A percentile compares a stretch with the other conserved stretches of the same genome.
Evolutionary conservation across 2,329 filamentous ascomycete species (phyloP).

Genomic region (Stagonosporopsis chrysanthemi): DNA sequence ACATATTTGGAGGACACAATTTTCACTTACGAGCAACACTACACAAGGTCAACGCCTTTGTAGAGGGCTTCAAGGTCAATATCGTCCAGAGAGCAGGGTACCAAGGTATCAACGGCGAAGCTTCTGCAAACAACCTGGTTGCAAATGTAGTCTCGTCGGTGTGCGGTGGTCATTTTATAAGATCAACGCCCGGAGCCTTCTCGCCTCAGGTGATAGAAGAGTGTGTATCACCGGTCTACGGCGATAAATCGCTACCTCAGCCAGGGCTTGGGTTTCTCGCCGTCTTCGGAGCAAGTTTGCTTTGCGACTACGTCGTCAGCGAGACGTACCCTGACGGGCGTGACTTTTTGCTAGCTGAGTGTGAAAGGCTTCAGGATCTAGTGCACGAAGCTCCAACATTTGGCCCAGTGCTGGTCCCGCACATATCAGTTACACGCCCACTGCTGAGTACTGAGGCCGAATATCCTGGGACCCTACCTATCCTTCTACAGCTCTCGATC

Average conservation of each 20-base stretch:
- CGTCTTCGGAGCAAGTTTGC: slow-evolving; percentile 4
- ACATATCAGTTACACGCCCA: background rate
- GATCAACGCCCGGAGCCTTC: background rate
- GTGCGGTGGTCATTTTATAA: background rate
- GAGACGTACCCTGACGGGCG: slow-evolving; percentile 1
- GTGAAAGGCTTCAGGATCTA: background rate
- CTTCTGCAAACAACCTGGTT: slow-evolving; percentile 1
- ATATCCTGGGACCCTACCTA: background rate
- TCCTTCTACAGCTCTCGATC: background rate
- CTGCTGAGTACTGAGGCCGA: no score
- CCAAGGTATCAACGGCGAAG: background rate
- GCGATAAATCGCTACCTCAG: background rate
- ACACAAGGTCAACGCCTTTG: background rate
- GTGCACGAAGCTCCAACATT: background rate
- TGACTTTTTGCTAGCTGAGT: background rate
- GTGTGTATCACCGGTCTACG: slow-evolving; percentile 4
- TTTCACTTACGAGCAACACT: background rate
- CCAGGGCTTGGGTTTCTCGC: background rate
- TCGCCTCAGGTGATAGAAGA: background rate
- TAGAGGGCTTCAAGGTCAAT: background rate
- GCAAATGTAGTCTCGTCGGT: slow-evolving; percentile 4
- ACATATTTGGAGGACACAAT: background rate
- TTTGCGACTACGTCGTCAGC: slow-evolving; percentile 9
- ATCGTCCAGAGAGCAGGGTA: background rate
- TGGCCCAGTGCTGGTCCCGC: background rate